Base-by-base conservation (phyloP, 1,284 basidiomycete genomes). In the Cutaneotrichosporon cavernicola region DNA sequence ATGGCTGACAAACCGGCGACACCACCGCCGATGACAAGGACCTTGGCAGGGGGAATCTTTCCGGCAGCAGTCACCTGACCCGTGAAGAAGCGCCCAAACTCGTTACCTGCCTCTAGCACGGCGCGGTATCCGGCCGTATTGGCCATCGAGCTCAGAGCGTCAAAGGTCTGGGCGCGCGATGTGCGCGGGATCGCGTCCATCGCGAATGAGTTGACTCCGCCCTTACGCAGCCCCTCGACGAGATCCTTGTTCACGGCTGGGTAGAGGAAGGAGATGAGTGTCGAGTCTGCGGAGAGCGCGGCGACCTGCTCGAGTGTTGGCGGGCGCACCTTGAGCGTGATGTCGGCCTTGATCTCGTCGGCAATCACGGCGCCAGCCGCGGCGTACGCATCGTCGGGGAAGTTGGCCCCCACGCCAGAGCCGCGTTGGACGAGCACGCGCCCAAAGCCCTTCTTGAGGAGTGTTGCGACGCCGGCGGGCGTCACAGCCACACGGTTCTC, bases 131-230 rank as follows among this genome's bases (percentile, higher is more conserved):
- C 90, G 16, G 90, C 86, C 56, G 91, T 92, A 73, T 92, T 92
- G 16, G 89, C 88, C 90, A 92, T 92, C n/a, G 90, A 91, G 73
- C 90, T 91, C 64, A 92, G 80, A 47, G 89, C 90, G 78, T 92
- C 90, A 70, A 91, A 92, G 30, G 89, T 88, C 76, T 92, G 90
- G 47, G 90, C 91, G 61, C 90, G 86, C 63, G 90, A 91, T 70
- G 92, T 91, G 65, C 90, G 86, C 69, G 90, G 90, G 81, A 92
- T 90, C 85, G 89, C 87, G 76, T 92, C 90, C 90, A 92, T 92
- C 4, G 84, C 86, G 70, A 90, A 89, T 32, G 85, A 86, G 64
- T 87, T 90, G 51, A 88, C 83, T 65, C 85, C 86, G 62, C 85
- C 84, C 30, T 83, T 79, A 13, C 87, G 85, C 69, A 92, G 80